phyloP scores from a whole-genome alignment of 2,329 filamentous ascomycete genomes.

The Tolypocladium tundrense region DNA sequence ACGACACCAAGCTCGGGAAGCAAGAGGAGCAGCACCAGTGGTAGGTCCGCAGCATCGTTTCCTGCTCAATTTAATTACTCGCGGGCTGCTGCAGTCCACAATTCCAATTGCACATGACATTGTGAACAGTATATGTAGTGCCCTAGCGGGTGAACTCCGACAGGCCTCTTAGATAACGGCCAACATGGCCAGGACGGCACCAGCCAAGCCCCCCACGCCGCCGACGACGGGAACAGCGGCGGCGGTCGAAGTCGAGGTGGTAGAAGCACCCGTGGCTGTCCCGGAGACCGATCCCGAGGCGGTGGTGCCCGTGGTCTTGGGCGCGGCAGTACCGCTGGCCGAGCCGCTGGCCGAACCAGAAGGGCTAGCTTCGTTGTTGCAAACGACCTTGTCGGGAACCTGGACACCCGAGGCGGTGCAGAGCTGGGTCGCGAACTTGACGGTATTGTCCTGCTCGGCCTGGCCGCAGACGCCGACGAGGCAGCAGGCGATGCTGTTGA shows the following conservation, averaged over 20 bases:
- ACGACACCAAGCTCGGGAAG: not conserved
- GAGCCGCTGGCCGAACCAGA: constrained; percentile 3
- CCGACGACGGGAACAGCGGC: constrained; percentile 3
- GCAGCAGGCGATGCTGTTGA: constrained; percentile 31
- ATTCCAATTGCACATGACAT: not conserved
- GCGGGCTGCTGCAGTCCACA: not conserved
- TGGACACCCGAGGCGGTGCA: constrained; percentile 25
- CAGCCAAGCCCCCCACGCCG: constrained; percentile 11
- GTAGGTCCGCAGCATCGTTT: not conserved
- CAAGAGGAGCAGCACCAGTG: not conserved
- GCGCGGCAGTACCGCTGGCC: constrained; percentile 2
- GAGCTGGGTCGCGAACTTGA: constrained; percentile 26
- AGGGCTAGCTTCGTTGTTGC: constrained; percentile 12
- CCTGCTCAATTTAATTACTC: not conserved
- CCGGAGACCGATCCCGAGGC: not conserved
- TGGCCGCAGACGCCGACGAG: constrained; percentile 22
- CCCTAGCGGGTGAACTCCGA: not conserved
- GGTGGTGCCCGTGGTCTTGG: not conserved
- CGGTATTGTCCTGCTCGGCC: constrained; percentile 20
- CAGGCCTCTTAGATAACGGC: constrained; percentile 14
- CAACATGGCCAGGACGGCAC: constrained; percentile 16
- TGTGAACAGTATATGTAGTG: not conserved
- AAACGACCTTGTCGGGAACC: constrained; percentile 26
- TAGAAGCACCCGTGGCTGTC: not conserved
- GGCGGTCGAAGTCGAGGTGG: not conserved